Base-by-base conservation (phyloP, 2,329 filamentous ascomycete genomes). In the Gliomastix tumulicola region DNA sequence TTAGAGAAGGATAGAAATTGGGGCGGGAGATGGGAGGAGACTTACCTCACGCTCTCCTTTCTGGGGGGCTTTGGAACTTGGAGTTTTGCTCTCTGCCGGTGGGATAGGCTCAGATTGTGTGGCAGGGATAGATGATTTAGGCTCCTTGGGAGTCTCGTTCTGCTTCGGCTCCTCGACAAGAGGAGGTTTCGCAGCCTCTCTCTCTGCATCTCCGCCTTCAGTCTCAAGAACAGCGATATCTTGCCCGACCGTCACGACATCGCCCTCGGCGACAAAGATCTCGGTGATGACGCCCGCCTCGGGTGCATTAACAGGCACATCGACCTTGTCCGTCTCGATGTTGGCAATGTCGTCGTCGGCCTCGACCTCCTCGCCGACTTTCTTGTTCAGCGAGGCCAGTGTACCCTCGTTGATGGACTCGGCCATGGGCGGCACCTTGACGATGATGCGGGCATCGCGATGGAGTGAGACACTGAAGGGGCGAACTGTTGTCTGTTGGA, bases 251-350 rank as follows among this genome's bases (percentile, higher is more conserved):
- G 54, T 50, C 36, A 57, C 54, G 8, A 46, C 52, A 32, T 57
- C 54, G 4, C 54, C 53, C 43, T 57, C 54, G 7, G 46, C 47
- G 11, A 45, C 54, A 37, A 56, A 53, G 17, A 53, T 46, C 42
- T 57, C 53, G 19, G 44, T 47, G 2, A 57, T 41, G 11, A 47
- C 38, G 12, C 46, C 54, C 6, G 39, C 39, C 30, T 55, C 47
- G 17, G 41, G 45, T 5, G 52, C 48, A 37, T 47, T 53, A 10
- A 56, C 53, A 3, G 53, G 44, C 18, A 56, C 44, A 28, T 56
- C 54, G 7, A 56, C 56, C 48, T 56, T 56, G 46, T 56, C 54
- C 3, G 54, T 56, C 42, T 56, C 54, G 38, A 56, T 55, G 36
- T 46, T 57, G 16, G 51, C 53, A 16, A 56, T 42, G 33, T 56